phyloP scores from a whole-genome alignment of 164 flowering plant species.

The Annona cherimola region DNA sequence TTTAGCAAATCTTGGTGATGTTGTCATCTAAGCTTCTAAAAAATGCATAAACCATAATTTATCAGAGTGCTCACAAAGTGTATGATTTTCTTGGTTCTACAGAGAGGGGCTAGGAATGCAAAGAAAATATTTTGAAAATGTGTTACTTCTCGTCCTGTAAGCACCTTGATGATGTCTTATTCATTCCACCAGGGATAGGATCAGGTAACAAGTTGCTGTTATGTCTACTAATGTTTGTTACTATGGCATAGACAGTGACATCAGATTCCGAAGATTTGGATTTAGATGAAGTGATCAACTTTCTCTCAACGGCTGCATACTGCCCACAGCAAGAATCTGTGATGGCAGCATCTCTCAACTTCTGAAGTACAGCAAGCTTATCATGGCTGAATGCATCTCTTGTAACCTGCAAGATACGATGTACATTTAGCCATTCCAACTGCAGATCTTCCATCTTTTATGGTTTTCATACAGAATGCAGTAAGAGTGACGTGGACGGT shows the following conservation, averaged over 20 bases:
- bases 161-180: conserved; percentile 31
- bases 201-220: conserved; percentile 12
- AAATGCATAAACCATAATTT: too few relatives aligned
- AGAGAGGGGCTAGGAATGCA: too few relatives aligned
- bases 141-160: conserved; percentile 16
- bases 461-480: neutral
- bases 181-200: conserved; percentile 23
- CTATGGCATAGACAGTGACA: conserved; percentile 46
- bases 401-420: conserved; percentile 37
- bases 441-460: neutral
- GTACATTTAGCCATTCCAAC: neutral
- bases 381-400: conserved; percentile 32
- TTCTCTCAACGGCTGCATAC: conserved; percentile 45
- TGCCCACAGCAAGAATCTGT: conserved; percentile 54
- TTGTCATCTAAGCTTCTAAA: too few relatives aligned
- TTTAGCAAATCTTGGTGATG: too few relatives aligned
- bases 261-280: conserved; percentile 38
- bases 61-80: too few relatives aligned
- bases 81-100: too few relatives aligned
- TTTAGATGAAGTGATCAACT: conserved; percentile 8
- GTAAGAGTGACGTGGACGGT: neutral
- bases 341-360: conserved; percentile 45
- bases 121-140: conserved; percentile 4
- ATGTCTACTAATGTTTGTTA: conserved; percentile 44
- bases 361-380: conserved; percentile 35